Evolutionary conservation across 768 basidiomycete species (phyloP), one percentile per base, ranked within the genome.

Genomic region (Tremella fuciformis): DNA sequence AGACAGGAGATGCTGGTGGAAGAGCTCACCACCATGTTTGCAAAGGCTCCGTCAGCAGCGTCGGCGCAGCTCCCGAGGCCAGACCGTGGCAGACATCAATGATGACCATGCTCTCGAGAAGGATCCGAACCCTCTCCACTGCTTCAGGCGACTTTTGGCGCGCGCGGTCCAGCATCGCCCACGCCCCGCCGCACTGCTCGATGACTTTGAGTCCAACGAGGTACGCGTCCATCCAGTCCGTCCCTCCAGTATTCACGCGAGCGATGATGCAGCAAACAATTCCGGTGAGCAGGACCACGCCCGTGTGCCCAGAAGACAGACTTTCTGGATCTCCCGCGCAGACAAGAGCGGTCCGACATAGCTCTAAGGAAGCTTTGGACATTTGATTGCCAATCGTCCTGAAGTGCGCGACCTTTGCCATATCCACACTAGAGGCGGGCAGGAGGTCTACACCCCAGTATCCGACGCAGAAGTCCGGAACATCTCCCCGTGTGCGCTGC

Each of bases 1-100:
- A 8, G 19, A 56, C 8, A 48, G 48, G 4, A 34, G 29, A 11
- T 34, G 29, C 29, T 34, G 49, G 3, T 34, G 49, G 3, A 8
- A 25, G 21, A 18, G 54, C 61, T 58, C 57, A 62, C 61, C 61
- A 62, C 61, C 61, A 62, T 21, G 61, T 51, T 18, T 53, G 42
- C 25, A 62, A 62, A n/a, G 57, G 51, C 40, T 62, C 57, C 8
- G 42, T 26, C 25, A 62, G 29, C 16, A 62, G 19, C 18, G 18
- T 52, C 42, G 61, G 61, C 40, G 41, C 24, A 8, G 51, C 16
- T 15, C 61, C 61, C 11, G 61, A 46, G 13, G 50, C 56, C n/a
- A 62, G 37, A 34, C 58, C 58, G 40, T 52, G 52, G 50, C 61
- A 50, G 9, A 55, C 48, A 22, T 60, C 59, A 11, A 60, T 50